Evolutionary conservation across 257 asterid genomes (phyloP).

Genomic region (Solanum sejunctum): DNA sequence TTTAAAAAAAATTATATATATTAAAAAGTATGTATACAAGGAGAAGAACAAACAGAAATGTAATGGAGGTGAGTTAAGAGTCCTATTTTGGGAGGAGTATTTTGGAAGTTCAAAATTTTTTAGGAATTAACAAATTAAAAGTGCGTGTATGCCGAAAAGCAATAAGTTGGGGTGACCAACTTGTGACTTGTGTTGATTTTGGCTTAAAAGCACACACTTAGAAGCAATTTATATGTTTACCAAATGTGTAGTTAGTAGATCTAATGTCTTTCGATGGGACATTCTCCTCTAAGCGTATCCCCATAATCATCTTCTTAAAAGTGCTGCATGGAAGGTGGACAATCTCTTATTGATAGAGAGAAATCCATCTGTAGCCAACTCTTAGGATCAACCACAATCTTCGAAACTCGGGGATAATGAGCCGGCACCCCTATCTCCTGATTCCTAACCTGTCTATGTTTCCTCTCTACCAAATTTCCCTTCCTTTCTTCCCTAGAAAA

Average conservation of each 20-base stretch:
- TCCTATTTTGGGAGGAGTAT: neutral
- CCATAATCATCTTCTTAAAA: neutral
- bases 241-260: neutral
- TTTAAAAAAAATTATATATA: neutral
- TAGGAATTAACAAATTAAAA: neutral
- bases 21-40: neutral
- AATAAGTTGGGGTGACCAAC: neutral
- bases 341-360: neutral
- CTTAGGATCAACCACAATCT: neutral
- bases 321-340: neutral
- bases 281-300: neutral
- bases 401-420: neutral
- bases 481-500: neutral
- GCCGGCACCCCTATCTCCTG: neutral
- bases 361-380: neutral
- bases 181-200: neutral
- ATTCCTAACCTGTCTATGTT: neutral
- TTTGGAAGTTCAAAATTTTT: neutral
- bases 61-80: neutral
- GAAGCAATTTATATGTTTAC: neutral
- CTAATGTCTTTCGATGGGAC: neutral
- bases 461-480: neutral
- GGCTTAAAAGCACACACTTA: neutral
- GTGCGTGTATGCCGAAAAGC: neutral
- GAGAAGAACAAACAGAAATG: neutral